Conservation (phyloP, 2,329 filamentous ascomycete species). For the Teratosphaeria nubilosa region DNA sequence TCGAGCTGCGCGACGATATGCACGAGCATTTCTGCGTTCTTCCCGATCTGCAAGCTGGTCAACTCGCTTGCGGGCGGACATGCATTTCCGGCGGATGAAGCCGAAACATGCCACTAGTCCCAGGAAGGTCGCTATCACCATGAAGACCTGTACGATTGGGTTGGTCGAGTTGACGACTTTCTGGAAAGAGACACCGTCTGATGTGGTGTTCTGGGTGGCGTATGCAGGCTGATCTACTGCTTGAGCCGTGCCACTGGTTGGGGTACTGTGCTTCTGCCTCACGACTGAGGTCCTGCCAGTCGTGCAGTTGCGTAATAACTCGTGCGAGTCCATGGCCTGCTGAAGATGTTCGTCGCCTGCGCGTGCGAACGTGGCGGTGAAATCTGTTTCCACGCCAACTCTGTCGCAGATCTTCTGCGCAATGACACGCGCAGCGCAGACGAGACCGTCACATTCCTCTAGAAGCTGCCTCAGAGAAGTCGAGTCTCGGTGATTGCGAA, state of each 20-base stretch:
- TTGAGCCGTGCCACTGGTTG: not conserved
- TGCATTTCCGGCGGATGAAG: constrained; percentile 38
- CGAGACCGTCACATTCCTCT: constrained; percentile 32
- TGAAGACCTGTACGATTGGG: constrained; percentile 30
- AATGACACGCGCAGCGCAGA: constrained; percentile 32
- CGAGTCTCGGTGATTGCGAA: constrained; percentile 27
- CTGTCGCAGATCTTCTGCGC: constrained; percentile 24
- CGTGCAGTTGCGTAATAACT: constrained; percentile 3
- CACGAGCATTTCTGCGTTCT: constrained; percentile 41
- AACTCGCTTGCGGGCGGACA: constrained; percentile 39
- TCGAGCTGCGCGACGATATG: constrained; percentile 45
- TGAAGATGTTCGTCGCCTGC: not conserved
- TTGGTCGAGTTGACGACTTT: constrained; percentile 17
- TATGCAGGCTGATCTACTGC: not conserved
- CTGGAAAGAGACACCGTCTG: constrained; percentile 7
- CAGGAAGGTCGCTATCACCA: constrained; percentile 34
- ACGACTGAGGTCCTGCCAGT: not conserved
- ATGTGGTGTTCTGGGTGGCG: constrained; percentile 8
- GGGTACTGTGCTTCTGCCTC: not conserved
- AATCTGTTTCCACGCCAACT: constrained; percentile 13
- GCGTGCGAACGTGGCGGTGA: constrained; percentile 6
- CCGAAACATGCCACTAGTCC: constrained; percentile 36
- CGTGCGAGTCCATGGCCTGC: not conserved
- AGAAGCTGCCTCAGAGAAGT: constrained; percentile 31
- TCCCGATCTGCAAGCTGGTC: constrained; percentile 45